Evolutionary conservation across 768 basidiomycete species (phyloP).

Genomic region (Clitopilus passeckerianus): DNA sequence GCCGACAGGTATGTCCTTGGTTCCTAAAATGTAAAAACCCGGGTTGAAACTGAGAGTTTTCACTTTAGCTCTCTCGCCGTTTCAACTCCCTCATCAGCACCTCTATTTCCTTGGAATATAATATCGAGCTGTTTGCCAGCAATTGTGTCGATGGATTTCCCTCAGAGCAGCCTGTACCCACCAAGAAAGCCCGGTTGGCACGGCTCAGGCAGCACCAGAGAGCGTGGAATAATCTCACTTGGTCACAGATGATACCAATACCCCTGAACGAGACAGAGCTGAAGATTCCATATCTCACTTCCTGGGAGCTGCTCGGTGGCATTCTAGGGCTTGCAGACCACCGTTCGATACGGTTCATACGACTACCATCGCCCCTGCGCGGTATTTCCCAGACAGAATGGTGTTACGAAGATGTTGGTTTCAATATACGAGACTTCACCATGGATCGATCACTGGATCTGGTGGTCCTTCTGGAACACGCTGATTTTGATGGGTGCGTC

Average conservation of each 20-base stretch:
- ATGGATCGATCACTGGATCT: conserved; percentile 8
- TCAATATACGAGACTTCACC: conserved; percentile 7
- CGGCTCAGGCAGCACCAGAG: conserved; percentile 4
- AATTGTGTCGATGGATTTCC: conserved; percentile 6
- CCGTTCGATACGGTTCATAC: conserved; percentile 6
- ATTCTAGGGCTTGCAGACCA: conserved; percentile 5
- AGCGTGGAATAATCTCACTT: conserved; percentile 6
- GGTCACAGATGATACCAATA: conserved; percentile 3
- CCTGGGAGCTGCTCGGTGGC: conserved; percentile 6
- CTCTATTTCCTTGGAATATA: conserved; percentile 9
- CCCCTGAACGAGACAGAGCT: not conserved
- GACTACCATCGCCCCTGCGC: conserved; percentile 5
- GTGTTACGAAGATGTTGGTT: conserved; percentile 3
- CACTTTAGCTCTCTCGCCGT: conserved; percentile 1
- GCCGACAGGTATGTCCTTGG: conserved; percentile 1
- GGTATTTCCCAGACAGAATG: conserved; percentile 5
- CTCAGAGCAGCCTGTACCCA: not conserved
- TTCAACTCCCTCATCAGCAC: not conserved
- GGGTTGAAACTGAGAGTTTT: not conserved
- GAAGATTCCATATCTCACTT: not conserved
- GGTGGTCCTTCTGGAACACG: conserved; percentile 5
- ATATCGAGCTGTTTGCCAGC: conserved; percentile 9
- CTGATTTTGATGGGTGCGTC: not conserved
- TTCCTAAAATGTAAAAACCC: not conserved
- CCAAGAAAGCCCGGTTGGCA: conserved; percentile 3